Evolutionary conservation across 2,329 filamentous ascomycete genomes (phyloP), one percentile per base, ranked within the genome.

Genomic region (Penicillium verrucosum): DNA sequence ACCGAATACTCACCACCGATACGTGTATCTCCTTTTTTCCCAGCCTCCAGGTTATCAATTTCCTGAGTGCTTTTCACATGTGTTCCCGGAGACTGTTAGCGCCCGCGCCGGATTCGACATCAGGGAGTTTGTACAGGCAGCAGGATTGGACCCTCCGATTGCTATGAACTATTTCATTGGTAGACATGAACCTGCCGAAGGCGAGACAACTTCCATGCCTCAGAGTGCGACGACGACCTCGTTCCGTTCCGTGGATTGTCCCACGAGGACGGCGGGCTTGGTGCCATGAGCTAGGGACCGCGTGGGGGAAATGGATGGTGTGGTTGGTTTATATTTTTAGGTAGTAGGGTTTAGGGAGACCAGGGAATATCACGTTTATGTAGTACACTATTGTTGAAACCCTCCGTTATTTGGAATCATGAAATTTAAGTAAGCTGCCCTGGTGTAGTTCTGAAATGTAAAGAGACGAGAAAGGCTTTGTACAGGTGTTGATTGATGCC

Each of bases 161-260:
- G 73, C 72, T 1, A 73, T 66, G 7, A 77, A 74, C 56, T 79
- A 71, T 61, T 74, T 78, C 45, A 59, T 59, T 23, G 75, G 75
- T 11, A 65, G 72, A 48, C 72, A 74, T 45, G 61, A 69, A 25
- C 59, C 46, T 4, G 11, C 43, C 16, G 27, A 55, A 23, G 51
- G 54, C 12, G 50, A 52, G 18, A 25, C 55, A 9, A 42, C 56
- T 5, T 44, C 49, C 4, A 50, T 59, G 11, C 21, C 47, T 43
- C 12, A 51, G 25, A 57, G 50, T 43, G 45, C 60, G 29, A 65
- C 63, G 3, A 65, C 60, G 27, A 68, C 65, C 37, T 64, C 62
- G 30, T 57, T 65, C 25, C 56, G 50, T 37, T 62, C 57, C 10
- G 54, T 64, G 37, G 36, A 52, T 29, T 65, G 63, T 54, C 25